These are phyloP conservation scores for Rosa persica DNA, from an alignment of 306 rosid genomes.

Conservation along the genomic window DNA sequence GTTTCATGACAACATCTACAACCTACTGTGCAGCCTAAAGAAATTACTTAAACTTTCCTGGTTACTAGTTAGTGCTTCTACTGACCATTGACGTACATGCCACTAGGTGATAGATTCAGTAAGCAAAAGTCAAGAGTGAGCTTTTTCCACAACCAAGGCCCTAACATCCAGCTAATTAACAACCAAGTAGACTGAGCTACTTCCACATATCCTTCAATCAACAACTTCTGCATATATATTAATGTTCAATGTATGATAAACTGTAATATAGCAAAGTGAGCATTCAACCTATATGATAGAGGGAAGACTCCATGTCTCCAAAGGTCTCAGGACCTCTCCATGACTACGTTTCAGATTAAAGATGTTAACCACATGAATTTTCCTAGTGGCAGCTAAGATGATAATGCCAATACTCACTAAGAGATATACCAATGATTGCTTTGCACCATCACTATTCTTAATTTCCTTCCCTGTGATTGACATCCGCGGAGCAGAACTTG, in stretches of 20 bases:
- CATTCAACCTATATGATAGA: background rate
- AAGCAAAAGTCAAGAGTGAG: constrained; percentile 7
- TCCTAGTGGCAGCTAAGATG: constrained; percentile 25
- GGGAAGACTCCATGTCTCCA: background rate
- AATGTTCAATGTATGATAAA: background rate
- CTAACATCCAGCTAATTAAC: background rate
- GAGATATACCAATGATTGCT: constrained; percentile 67
- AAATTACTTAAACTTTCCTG: background rate
- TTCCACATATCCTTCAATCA: background rate
- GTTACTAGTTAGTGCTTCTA: constrained; percentile 12
- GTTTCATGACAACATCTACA: background rate
- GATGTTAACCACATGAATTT: constrained; percentile 16
- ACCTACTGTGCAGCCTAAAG: constrained; percentile 6
- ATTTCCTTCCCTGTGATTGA: constrained; percentile 65
- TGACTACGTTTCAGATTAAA: constrained; percentile 6
- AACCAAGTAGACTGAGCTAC: background rate
- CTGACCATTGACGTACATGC: background rate
- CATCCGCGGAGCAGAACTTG: constrained; percentile 51
- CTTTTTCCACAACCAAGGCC: background rate
- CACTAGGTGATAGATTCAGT: background rate
- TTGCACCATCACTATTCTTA: constrained; percentile 52
- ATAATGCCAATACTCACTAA: constrained; percentile 22
- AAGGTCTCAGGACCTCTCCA: background rate
- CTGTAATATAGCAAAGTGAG: background rate
- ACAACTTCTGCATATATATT: background rate